Conservation (phyloP, 2,329 filamentous ascomycete genomes). For the Septoria linicola region DNA sequence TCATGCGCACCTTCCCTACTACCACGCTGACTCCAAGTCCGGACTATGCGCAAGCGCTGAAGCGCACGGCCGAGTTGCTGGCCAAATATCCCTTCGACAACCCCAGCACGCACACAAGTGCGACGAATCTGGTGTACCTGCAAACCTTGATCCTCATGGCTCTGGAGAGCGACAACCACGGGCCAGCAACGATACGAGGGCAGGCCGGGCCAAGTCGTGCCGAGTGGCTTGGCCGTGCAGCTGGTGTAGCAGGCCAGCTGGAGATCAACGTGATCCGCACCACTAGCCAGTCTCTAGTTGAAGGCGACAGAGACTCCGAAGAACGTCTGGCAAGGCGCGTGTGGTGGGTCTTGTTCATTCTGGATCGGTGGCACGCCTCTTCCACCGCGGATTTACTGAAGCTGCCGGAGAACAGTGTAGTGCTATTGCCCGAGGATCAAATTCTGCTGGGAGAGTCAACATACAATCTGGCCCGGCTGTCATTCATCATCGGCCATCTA, state of each 20-base stretch:
- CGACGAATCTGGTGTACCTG: slow-evolving; percentile 57
- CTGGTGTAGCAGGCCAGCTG: slow-evolving; percentile 65
- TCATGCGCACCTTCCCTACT: slow-evolving; percentile 56
- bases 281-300: slow-evolving; percentile 42
- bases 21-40: slow-evolving; percentile 40
- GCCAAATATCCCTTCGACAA: slow-evolving; percentile 48
- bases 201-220: slow-evolving; percentile 50
- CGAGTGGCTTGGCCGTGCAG: slow-evolving; percentile 62
- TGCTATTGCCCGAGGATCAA: slow-evolving; percentile 60
- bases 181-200: slow-evolving; percentile 48
- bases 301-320: slow-evolving; percentile 59
- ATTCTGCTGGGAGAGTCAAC: slow-evolving; percentile 61
- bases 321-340: slow-evolving; percentile 62
- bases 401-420: slow-evolving; percentile 62
- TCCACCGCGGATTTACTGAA: slow-evolving; percentile 62
- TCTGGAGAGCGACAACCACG: slow-evolving; percentile 62
- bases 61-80: slow-evolving; percentile 46
- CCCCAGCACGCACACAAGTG: slow-evolving; percentile 41
- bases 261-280: slow-evolving; percentile 56
- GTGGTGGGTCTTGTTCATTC: slow-evolving; percentile 70
- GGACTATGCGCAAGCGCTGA: slow-evolving; percentile 39
- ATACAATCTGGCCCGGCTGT: slow-evolving; percentile 66
- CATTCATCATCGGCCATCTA: slow-evolving; percentile 57
- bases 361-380: slow-evolving; percentile 73
- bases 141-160: slow-evolving; percentile 67